Evolutionary conservation across 805 yeast species (phyloP), one percentile per base, ranked within the genome.

Genomic region (Wickerhamiella nectarea): DNA sequence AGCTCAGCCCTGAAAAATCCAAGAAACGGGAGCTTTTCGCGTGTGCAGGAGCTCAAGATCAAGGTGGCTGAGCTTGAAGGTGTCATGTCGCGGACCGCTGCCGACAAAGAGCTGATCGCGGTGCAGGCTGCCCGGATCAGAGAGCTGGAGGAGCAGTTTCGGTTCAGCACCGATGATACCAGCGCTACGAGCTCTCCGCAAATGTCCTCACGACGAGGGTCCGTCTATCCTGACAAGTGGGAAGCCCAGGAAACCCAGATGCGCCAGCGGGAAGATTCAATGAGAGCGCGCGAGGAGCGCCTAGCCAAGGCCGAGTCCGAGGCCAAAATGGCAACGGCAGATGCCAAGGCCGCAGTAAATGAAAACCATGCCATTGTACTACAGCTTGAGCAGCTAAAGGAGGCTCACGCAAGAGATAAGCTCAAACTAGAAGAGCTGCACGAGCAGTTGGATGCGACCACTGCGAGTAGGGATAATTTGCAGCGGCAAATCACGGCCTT

Each of bases 401-500:
- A 43, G 28, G 49, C 38, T 36, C 47, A 44, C 12, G 41, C 26
- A 18, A 46, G 36, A 29, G 44, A 38, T 7, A 31, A 43, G 14
- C 21, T 21, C 18, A 40, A 17, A 41, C 45, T 44, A 34, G 52
- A 47, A 44, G 41, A 39, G 29, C 31, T 41, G 15, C 47, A 44
- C 29, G 55, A 51, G 15, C 53, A 52, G 34, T 38, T 55, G n/a
- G 54, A 56, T 25, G 40, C 48, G 19, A 25, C 44, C 8, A 41
- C 45, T 34, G 48, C 53, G 8, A 55, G 56, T 18, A 50, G 59
- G 25, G 53, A 54, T 39, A 52, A 53, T 33, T 47, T 58, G 33
- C 53, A 50, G 42, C 54, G 53, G 31, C 63, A 60, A 48, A 56
- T 59, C 19, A 50, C 45, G 17, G 62, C 58, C 8, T 53, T 52